Evolutionary conservation across 352 stramenopile genomes (phyloP), one percentile per base, ranked within the genome.

Genomic region (Thalassiosira livingstoniorum): DNA sequence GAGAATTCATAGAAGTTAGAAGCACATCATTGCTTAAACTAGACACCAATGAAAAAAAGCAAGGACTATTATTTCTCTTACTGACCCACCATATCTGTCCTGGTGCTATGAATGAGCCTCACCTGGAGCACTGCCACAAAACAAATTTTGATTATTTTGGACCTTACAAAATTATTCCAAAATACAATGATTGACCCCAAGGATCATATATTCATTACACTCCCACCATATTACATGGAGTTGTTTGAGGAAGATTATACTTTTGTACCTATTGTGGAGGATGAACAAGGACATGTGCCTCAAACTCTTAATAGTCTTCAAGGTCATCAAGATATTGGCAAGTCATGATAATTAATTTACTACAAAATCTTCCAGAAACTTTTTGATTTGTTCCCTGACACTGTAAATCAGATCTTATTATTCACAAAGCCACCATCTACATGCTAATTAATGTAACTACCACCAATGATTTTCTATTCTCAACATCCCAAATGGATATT

Each of bases 401-500:
- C 11, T 15, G 2, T 32, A 53, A 81, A 37, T 55, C 31, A 29
- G 11, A 62, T 21, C 27, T 81, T 2, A 75, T 53, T 25, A 43
- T 63, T 18, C 69, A 63, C 43, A 10, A 60, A n/a, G 29, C 60
- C 11, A 37, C 57, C 47, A 42, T 53, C 31, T 25, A 53, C n/a
- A 27, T 67, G n/a, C 47, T 83, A 5, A 3, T 83, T 1, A 11
- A 79, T 13, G 75, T 75, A 23, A 83, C 76, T 11, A 79, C 76
- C n/a, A 79, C 76, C 51, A 69, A 79, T 64, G 76, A 83, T 35
- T 83, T 83, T 42, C 43, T 82, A 18, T 82, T 64, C 42, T 29
- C 65, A 5, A 68, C 71, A 32, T 76, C 42, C 5, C n/a, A 47
- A 45, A 4, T 43, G n/a, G 2, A 25, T 23, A 10, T 82, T 32